A percentile compares a stretch with the other conserved stretches of the same genome.
These are phyloP conservation scores for Rachicladosporium sp. DNA, from an alignment of 2,329 filamentous ascomycete species.

Conservation along the genomic window DNA sequence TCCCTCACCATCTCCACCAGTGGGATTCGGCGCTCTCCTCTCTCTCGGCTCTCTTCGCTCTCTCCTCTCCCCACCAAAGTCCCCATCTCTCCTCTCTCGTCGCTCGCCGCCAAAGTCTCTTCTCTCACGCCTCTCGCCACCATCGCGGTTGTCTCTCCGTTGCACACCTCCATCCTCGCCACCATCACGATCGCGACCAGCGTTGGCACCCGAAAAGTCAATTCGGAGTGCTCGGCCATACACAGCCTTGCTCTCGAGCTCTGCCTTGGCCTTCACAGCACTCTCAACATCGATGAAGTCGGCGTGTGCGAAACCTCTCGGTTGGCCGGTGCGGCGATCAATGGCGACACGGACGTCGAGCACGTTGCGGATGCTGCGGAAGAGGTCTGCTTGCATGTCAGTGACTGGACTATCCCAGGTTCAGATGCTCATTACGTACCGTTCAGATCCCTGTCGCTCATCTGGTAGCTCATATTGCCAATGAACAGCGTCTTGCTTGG, in stretches of 20 bases:
- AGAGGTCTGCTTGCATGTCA: constrained; percentile 39
- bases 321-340: constrained; percentile 67
- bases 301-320: constrained; percentile 72
- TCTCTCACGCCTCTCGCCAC: too few species aligned
- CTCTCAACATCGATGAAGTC: constrained; percentile 61
- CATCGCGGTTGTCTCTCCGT: too few species aligned
- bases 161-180: too few species aligned
- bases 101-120: too few species aligned
- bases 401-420: too few species aligned
- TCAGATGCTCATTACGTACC: too few species aligned
- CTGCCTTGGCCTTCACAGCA: constrained; percentile 47
- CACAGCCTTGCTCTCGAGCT: constrained; percentile 45
- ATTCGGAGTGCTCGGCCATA: constrained; percentile 54
- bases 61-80: too few species aligned
- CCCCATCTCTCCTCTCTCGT: too few species aligned
- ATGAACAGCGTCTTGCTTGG: constrained; percentile 63
- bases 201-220: constrained; percentile 40
- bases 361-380: constrained; percentile 57
- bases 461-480: constrained; percentile 76
- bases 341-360: constrained; percentile 70
- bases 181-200: too few species aligned
- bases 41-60: too few species aligned
- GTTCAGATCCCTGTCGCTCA: constrained; percentile 73
- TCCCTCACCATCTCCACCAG: too few species aligned
- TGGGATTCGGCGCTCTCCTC: too few species aligned